These are phyloP conservation scores for Alternaria tenuissima DNA, from an alignment of 2,329 filamentous ascomycete genomes.

Conservation along the genomic window DNA sequence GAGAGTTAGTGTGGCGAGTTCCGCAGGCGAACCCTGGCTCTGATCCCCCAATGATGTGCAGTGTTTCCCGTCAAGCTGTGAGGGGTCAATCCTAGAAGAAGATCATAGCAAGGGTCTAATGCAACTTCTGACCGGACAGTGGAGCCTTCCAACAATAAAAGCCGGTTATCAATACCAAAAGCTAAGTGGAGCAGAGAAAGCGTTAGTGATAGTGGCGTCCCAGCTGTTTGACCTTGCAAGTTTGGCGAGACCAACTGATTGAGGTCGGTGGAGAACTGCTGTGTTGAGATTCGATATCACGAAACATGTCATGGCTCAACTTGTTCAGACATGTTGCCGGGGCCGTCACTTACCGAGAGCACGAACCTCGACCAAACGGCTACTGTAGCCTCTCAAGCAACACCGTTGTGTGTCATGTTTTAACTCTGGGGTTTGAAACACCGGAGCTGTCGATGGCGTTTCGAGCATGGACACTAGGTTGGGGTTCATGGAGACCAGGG, in stretches of 20 bases:
- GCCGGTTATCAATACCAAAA: background rate
- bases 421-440: constrained; percentile 14
- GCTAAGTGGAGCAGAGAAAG: background rate
- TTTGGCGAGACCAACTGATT: background rate
- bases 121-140: constrained; percentile 10
- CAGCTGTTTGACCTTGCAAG: background rate
- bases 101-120: constrained; percentile 13
- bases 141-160: background rate
- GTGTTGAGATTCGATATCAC: constrained; percentile 13
- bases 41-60: constrained; percentile 13
- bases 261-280: constrained; percentile 1
- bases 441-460: constrained; percentile 15
- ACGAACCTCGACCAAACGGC: constrained; percentile 9
- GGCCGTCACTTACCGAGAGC: constrained; percentile 1
- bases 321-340: constrained; percentile 11
- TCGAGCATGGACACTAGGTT: constrained; percentile 6
- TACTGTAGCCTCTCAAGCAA: constrained; percentile 3
- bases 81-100: constrained; percentile 14
- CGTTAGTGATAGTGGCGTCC: background rate
- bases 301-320: constrained; percentile 17
- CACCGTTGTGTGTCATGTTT: constrained; percentile 21
- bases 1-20: constrained; percentile 2
- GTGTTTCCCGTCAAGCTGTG: constrained; percentile 19
- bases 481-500: background rate
- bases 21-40: constrained; percentile 13